Percentiles rank a stretch among this genome's conserved stretches.
Conservation (phyloP, 495 filamentous ascomycete species). For the Acidiella bohemica region DNA sequence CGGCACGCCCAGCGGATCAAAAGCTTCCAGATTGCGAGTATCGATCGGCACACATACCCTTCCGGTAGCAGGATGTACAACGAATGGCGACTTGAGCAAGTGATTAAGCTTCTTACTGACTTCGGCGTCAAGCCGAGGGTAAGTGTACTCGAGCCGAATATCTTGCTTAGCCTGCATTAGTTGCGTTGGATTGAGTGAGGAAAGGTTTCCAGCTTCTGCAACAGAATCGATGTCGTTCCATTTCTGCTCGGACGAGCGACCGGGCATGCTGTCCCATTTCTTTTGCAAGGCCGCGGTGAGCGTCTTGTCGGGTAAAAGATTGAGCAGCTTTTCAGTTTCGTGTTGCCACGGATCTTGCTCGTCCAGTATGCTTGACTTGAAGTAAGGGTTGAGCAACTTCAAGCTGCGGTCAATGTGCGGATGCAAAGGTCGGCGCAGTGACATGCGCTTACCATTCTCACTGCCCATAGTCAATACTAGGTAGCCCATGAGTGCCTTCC, state of each 20-base stretch:
- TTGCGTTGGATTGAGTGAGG: conserved; percentile 44
- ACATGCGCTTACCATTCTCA: conserved; percentile 74
- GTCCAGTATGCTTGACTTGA: conserved; percentile 63
- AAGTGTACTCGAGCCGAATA: conserved; percentile 90
- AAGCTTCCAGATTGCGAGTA: conserved; percentile 49
- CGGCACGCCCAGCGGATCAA: conserved; percentile 77
- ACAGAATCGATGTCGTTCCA: conserved; percentile 87
- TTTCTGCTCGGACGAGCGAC: conserved; percentile 58
- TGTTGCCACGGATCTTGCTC: conserved; percentile 79
- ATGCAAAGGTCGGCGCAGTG: conserved; percentile 72
- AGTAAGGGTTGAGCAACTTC: conserved; percentile 63
- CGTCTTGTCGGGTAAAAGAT: conserved; percentile 57
- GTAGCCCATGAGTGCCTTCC: conserved; percentile 73
- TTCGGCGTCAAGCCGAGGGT: conserved; percentile 91
- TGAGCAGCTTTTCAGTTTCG: conserved; percentile 58
- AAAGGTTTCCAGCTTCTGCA: conserved; percentile 57
- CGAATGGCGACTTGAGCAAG: conserved; percentile 90
- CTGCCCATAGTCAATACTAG: conserved; percentile 77
- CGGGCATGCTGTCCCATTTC: conserved; percentile 80
- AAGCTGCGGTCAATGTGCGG: conserved; percentile 83
- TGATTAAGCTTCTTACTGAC: conserved; percentile 97
- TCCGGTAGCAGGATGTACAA: conserved; percentile 88
- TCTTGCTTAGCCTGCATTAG: conserved; percentile 87
- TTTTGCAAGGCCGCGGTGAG: conserved; percentile 63
- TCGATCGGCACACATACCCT: conserved; percentile 93